Evolutionary conservation across 2,329 filamentous ascomycete species (phyloP), one percentile per base, ranked within the genome.

Genomic region (Incumbomyces lentus): DNA sequence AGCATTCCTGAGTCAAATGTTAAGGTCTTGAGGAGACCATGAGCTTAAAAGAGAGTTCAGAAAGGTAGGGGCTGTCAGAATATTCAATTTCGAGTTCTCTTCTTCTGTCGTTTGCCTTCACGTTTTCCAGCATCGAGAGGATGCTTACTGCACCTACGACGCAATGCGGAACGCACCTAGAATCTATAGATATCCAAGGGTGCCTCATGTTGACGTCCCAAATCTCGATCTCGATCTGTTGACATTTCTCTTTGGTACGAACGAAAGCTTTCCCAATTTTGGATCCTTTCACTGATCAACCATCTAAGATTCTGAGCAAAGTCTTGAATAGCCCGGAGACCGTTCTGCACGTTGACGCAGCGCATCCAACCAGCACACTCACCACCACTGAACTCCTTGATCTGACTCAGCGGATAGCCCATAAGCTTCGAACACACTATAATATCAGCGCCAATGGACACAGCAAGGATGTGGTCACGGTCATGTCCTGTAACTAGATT

Each of bases 291-390:
- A 35, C 35, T 37, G 13, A 35, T 19, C 22, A 29, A 17, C 19
- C 2, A 11, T n/a, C 17, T 14, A 12, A 54, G 53, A 55, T 11
- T 48, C 48, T 13, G 53, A 52, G 34, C 37, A 55, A 19, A 39
- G 47, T 34, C 44, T 44, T 30, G 47, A 45, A 10, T 29, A 41
- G n/a, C 8, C 39, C 41, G 12, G 67, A 76, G 43, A 74, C 72
- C 0, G 55, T 73, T 2, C 61, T 82, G 3, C 76, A 81, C 57
- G 66, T 70, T 36, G 76, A 79, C 53, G 78, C 79, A 1, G 67
- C 69, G 5, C 65, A 80, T 41, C 74, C 78, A 0, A 64, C 63
- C n/a, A 68, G 72, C 43, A 57, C 59, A 45, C 62, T 82, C 47
- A 81, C 72, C 39, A 79, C 75, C 57, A 62, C 68, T 1, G 64